Evolutionary conservation across 257 asterid species (phyloP), one percentile per base, ranked within the genome.

Genomic region (Solanum arcanum): DNA sequence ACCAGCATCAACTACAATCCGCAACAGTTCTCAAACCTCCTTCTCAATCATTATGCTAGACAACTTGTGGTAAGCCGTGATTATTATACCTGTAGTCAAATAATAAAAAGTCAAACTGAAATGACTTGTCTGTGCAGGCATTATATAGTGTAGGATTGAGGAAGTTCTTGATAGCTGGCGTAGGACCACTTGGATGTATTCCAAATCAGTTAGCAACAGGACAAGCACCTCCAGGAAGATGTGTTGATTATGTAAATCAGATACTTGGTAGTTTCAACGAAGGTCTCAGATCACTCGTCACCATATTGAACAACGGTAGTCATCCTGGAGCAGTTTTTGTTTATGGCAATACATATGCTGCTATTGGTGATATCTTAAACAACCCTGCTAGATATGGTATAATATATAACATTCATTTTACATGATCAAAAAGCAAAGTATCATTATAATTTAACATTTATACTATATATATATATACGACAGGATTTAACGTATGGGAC

Each of bases 181-280:
- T 95, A 4, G 99, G 97, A n/a, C 99, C 99, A 2, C 89, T 96
- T 12, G 98, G 98, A 2, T 96, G 99, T 94, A 96, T 94, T 84
- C 99, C 99, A 0, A 94, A 90, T 91, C 98, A 94, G 92, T 91
- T 92, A 6, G 96, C 96, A 7, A 92, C 95, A 1, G 97, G 96
- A 4, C 94, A 89, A 69, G 97, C 94, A 12, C 90, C 90, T 1
- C 93, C 96, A 0, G 98, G 98, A 2, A 90, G 98, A 73, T 96
- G 99, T 84, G 94, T 96, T 3, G 99, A 96, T 91, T 88, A 89
- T 44, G 98, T 96, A 9, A 96, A 96, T 89, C 98, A 93, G 82
- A 93, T 94, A 12, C 59, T 95, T 6, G 99, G 98, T 2, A 29
- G 86, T 1, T 96, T 95, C 90, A 96, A 96, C 76, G 91, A 89